These are phyloP conservation scores for Aspergillus niger DNA, from an alignment of 2,329 filamentous ascomycete species.

Conservation along the genomic window DNA sequence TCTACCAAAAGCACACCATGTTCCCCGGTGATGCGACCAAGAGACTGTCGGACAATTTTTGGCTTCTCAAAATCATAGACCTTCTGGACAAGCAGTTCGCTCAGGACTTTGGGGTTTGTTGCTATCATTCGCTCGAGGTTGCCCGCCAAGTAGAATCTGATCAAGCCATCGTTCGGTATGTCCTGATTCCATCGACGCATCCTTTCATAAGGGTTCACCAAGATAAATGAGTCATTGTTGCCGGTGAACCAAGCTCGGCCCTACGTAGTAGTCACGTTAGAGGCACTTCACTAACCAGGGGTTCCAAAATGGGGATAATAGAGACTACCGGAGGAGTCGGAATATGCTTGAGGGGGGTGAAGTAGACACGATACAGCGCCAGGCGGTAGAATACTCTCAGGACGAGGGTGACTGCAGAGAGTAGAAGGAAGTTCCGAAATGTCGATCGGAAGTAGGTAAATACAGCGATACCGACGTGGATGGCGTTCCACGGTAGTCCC, in stretches of 20 bases:
- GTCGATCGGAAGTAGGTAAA: slow-evolving; percentile 12
- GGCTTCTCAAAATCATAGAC: slow-evolving; percentile 73
- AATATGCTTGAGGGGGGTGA: slow-evolving; percentile 11
- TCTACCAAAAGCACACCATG: slow-evolving; percentile 69
- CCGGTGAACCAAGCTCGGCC: slow-evolving; percentile 49
- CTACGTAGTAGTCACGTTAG: slow-evolving; percentile 22
- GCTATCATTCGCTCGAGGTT: slow-evolving; percentile 66
- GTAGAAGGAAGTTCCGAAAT: slow-evolving; percentile 3
- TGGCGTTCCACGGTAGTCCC: slow-evolving; percentile 5
- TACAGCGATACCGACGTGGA: slow-evolving; percentile 10
- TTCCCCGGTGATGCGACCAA: slow-evolving; percentile 42
- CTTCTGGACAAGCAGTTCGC: slow-evolving; percentile 68
- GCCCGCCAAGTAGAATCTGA: slow-evolving; percentile 65
- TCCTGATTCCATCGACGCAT: slow-evolving; percentile 56
- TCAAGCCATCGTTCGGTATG: slow-evolving; percentile 68
- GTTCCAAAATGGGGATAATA: background rate
- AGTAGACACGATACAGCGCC: slow-evolving; percentile 12
- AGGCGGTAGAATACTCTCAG: slow-evolving; percentile 9
- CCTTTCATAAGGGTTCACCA: slow-evolving; percentile 43
- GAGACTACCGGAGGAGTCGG: slow-evolving; percentile 1
- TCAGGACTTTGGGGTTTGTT: slow-evolving; percentile 64
- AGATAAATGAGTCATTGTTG: slow-evolving; percentile 42
- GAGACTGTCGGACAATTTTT: slow-evolving; percentile 42
- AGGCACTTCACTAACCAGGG: no score
- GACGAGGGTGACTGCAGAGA: slow-evolving; percentile 4